Evolutionary conservation across 306 rosid genomes (phyloP).

Genomic region (Spatholobus suberectus): DNA sequence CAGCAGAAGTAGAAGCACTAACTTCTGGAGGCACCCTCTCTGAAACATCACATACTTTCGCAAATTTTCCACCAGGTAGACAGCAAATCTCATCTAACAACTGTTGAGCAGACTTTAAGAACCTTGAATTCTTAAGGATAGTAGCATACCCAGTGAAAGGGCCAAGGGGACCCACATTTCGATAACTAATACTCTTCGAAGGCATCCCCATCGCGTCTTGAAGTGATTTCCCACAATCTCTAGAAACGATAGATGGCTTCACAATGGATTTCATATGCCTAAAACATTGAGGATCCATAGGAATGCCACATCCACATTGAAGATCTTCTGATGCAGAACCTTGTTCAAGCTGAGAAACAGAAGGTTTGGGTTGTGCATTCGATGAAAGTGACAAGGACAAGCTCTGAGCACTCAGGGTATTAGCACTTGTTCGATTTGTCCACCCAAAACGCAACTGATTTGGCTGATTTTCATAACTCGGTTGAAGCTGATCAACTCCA

Average conservation of each 20-base stretch:
- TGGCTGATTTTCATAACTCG: constrained; percentile 47
- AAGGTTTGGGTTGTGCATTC: constrained; percentile 55
- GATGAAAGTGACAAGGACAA: constrained; percentile 85
- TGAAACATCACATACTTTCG: constrained; percentile 40
- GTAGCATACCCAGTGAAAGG: constrained; percentile 97
- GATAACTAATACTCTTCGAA: constrained; percentile 36
- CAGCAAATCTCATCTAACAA: constrained; percentile 71
- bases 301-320: constrained; percentile 29
- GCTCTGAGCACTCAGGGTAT: constrained; percentile 56
- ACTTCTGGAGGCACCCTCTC: constrained; percentile 49
- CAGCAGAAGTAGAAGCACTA: constrained; percentile 50
- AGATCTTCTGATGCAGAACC: constrained; percentile 47
- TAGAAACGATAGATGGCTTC: constrained; percentile 56
- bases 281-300: constrained; percentile 36
- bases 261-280: constrained; percentile 33
- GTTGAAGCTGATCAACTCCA: constrained; percentile 58
- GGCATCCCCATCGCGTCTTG: constrained; percentile 63
- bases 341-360: constrained; percentile 48
- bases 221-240: constrained; percentile 57
- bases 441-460: constrained; percentile 51
- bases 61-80: constrained; percentile 34
- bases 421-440: constrained; percentile 45
- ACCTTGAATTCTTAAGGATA: constrained; percentile 81
- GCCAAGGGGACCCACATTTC: constrained; percentile 88
- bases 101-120: constrained; percentile 75